Evolutionary conservation across 371 early-diverging fungal genomes (phyloP).

Genomic region (Synchytrium microbalum): DNA sequence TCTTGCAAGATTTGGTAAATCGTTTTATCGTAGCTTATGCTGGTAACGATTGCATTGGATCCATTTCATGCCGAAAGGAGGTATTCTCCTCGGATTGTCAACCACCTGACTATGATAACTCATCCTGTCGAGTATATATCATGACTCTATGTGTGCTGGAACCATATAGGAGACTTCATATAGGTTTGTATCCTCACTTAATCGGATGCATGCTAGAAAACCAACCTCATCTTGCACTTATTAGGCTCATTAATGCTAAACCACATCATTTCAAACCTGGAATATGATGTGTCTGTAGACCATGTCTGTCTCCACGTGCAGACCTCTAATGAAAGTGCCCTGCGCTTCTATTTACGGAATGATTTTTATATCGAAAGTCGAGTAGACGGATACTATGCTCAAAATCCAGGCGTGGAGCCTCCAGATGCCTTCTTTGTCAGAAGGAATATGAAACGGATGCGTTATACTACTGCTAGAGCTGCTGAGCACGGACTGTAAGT

Average conservation of each 20-base stretch:
- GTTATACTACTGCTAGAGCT: too few relatives aligned
- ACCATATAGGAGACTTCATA: slow-evolving; percentile 70
- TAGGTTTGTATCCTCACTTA: slow-evolving; percentile 50
- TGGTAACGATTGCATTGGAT: slow-evolving; percentile 70
- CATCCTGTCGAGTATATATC: slow-evolving; percentile 60
- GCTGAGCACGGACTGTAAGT: too few relatives aligned
- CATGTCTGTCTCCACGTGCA: slow-evolving; percentile 87
- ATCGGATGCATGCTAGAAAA: slow-evolving; percentile 11
- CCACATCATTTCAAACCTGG: slow-evolving; percentile 52
- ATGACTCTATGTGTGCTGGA: slow-evolving; percentile 93
- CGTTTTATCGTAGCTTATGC: slow-evolving; percentile 64
- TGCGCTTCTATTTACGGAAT: slow-evolving; percentile 78
- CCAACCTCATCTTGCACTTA: neutral
- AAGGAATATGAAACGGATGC: slow-evolving; percentile 1
- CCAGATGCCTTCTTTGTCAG: slow-evolving; percentile 68
- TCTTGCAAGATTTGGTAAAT: too few relatives aligned
- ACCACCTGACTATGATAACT: neutral
- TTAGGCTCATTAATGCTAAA: slow-evolving; percentile 54
- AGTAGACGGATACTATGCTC: slow-evolving; percentile 73
- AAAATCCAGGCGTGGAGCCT: slow-evolving; percentile 62
- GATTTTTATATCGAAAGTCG: slow-evolving; percentile 62
- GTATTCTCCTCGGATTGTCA: slow-evolving; percentile 12
- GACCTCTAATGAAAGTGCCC: slow-evolving; percentile 70
- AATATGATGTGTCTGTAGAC: slow-evolving; percentile 27
- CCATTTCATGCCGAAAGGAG: slow-evolving; percentile 80